phyloP scores from a whole-genome alignment of 257 asterid genomes.

The Galeopsis tetrahit region DNA sequence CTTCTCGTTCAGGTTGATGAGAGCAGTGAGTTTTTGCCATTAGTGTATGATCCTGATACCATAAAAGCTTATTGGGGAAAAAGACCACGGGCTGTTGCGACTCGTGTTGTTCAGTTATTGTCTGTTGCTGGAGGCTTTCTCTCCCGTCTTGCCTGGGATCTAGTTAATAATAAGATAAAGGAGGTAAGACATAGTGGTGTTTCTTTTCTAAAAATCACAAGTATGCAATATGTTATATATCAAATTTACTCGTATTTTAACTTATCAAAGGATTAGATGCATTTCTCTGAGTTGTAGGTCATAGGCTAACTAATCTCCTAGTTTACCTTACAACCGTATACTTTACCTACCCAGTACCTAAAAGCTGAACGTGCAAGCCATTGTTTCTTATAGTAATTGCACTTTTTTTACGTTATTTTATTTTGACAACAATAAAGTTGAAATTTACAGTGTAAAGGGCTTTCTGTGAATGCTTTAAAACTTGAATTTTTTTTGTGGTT shows the following conservation, averaged over 20 bases:
- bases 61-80: slow-evolving; percentile 97
- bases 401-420: neutral
- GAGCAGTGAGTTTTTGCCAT: slow-evolving; percentile 93
- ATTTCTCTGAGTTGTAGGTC: neutral
- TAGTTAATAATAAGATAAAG: slow-evolving; percentile 80
- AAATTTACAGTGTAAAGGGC: neutral
- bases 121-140: slow-evolving; percentile 99
- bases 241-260: neutral
- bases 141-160: slow-evolving; percentile 80
- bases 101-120: slow-evolving; percentile 85
- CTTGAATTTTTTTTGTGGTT: neutral
- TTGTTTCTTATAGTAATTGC: neutral
- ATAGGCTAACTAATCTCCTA: neutral
- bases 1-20: slow-evolving; percentile 75
- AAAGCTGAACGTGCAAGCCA: neutral
- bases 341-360: neutral
- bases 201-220: slow-evolving; percentile 16
- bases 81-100: slow-evolving; percentile 94
- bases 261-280: neutral
- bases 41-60: slow-evolving; percentile 84
- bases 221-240: slow-evolving; percentile 7
- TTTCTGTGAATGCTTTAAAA: neutral
- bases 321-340: neutral
- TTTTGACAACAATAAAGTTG: neutral
- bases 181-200: slow-evolving; percentile 54